These are phyloP conservation scores for Kodamaea leandrae DNA, from an alignment of 805 yeast genomes.

Conservation along the genomic window DNA sequence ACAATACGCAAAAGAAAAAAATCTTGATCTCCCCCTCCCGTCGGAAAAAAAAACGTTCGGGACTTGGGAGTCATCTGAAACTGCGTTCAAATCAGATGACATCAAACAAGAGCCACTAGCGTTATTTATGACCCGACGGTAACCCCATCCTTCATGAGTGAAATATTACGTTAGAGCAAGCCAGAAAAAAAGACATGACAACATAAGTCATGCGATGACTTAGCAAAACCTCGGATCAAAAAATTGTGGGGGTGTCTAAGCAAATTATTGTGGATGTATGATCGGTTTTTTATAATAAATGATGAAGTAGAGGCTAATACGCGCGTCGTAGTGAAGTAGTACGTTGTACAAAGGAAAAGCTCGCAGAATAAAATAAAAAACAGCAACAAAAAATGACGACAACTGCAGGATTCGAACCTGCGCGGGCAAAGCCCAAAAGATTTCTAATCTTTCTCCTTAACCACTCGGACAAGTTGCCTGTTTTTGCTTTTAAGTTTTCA, in stretches of 20 bases:
- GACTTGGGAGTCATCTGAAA: not conserved
- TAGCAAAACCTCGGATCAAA: not conserved
- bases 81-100: not conserved
- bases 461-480: conserved; percentile 57
- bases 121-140: not conserved
- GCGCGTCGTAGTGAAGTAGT: not conserved
- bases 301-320: too few species aligned
- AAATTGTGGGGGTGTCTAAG: not conserved
- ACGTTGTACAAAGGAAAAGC: not conserved
- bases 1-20: not conserved
- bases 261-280: too few species aligned
- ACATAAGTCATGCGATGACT: not conserved
- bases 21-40: not conserved
- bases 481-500: too few species aligned
- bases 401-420: conserved; percentile 69
- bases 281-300: too few species aligned
- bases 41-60: not conserved
- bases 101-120: not conserved
- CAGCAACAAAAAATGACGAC: conserved; percentile 35
- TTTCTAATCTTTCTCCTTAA: conserved; percentile 58
- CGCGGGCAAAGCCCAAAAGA: conserved; percentile 38
- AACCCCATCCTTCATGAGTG: not conserved
- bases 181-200: not conserved
- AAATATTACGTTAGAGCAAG: too few species aligned
- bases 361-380: not conserved